phyloP scores from a whole-genome alignment of 345 rosid species.

The Eucalyptus cladocalyx region DNA sequence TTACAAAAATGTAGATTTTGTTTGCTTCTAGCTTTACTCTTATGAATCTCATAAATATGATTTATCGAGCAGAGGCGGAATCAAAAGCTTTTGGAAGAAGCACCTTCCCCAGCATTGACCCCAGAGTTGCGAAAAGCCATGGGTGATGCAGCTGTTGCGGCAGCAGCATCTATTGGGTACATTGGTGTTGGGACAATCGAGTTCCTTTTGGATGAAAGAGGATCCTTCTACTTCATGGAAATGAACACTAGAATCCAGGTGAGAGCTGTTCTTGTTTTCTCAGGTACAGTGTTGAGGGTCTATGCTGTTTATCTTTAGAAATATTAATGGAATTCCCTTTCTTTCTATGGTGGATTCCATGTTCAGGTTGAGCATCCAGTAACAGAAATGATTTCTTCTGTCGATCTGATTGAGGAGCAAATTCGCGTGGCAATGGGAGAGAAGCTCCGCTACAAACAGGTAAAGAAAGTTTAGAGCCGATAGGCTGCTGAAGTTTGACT shows the following conservation, averaged over 20 bases:
- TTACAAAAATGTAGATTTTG: neutral
- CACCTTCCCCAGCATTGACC: constrained; percentile 98
- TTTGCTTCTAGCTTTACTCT: neutral
- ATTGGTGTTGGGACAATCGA: constrained; percentile 97
- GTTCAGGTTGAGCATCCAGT: constrained; percentile 96
- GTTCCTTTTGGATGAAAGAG: constrained; percentile 97
- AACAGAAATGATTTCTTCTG: constrained; percentile 96
- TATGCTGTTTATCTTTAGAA: neutral
- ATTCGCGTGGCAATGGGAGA: constrained; percentile 98
- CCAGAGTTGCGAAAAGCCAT: constrained; percentile 90
- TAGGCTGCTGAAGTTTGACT: neutral
- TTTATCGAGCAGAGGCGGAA: constrained; percentile 67
- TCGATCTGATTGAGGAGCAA: constrained; percentile 97
- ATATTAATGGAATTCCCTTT: neutral
- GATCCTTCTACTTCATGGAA: constrained; percentile 98
- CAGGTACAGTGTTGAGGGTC: neutral
- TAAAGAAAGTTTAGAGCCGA: neutral
- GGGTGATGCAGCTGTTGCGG: constrained; percentile 99
- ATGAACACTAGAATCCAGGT: constrained; percentile 99
- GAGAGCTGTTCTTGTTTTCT: neutral
- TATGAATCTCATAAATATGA: neutral
- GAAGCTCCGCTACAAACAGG: constrained; percentile 85
- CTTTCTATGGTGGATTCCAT: neutral
- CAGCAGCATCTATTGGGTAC: constrained; percentile 99
- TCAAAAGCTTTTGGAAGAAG: constrained; percentile 95